These are phyloP conservation scores for Lodderomyces orthopsilosis DNA, from an alignment of 1,139 yeast genomes.

Conservation along the genomic window DNA sequence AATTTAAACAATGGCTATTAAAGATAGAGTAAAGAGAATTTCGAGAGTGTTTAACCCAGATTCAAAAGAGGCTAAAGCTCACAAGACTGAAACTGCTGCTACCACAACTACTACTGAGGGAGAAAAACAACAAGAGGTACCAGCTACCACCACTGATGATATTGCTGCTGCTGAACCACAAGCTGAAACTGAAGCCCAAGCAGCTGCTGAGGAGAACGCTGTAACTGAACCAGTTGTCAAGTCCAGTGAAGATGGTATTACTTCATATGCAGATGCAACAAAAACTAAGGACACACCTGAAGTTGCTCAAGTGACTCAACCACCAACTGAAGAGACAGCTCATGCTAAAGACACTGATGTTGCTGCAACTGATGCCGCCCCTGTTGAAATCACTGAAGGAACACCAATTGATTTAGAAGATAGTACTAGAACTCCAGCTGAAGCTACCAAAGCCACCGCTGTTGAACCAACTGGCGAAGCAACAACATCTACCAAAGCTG, in stretches of 20 bases:
- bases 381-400: conserved; percentile 10
- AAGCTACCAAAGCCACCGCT: conserved; percentile 12
- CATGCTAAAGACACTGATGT: conserved; percentile 11
- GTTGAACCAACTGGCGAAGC: conserved; percentile 12
- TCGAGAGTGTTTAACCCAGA: conserved; percentile 39
- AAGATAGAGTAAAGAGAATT: conserved; percentile 46
- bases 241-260: conserved; percentile 12
- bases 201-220: conserved; percentile 12
- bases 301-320: conserved; percentile 6
- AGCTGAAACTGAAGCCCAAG: conserved; percentile 14
- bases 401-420: conserved; percentile 14
- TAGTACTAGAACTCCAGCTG: conserved; percentile 11
- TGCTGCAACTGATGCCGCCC: conserved; percentile 9
- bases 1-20: conserved; percentile 39
- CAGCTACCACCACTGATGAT: conserved; percentile 13
- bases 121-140: too few species aligned
- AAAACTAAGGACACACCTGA: conserved; percentile 14
- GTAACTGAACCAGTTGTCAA: conserved; percentile 12
- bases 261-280: conserved; percentile 12
- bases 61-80: conserved; percentile 16
- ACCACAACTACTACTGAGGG: conserved; percentile 16
- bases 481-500: conserved; percentile 5
- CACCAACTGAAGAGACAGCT: conserved; percentile 10
- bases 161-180: conserved; percentile 13
- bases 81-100: conserved; percentile 10